A percentile compares a stretch with the other conserved stretches of the same genome.
These are phyloP conservation scores for Tricholoma furcatifolium DNA, from an alignment of 768 basidiomycete species.

Conservation along the genomic window DNA sequence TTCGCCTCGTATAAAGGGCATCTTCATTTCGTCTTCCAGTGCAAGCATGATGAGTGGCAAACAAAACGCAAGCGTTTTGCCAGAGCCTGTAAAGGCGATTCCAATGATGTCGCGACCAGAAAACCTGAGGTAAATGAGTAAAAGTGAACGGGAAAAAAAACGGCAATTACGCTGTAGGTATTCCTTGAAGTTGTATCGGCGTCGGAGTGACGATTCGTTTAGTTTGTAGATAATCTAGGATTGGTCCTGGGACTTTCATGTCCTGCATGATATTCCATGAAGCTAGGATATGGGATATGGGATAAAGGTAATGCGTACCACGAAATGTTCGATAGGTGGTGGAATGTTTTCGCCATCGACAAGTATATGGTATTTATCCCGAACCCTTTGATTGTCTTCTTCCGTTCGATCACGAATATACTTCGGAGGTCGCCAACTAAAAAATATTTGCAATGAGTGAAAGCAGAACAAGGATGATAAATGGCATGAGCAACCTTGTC, in stretches of 20 bases:
- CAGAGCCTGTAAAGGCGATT: slow-evolving; percentile 98
- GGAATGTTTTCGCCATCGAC: slow-evolving; percentile 94
- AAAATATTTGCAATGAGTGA: neutral
- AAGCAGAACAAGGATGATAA: neutral
- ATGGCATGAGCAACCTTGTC: slow-evolving; percentile 55
- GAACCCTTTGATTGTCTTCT: slow-evolving; percentile 69
- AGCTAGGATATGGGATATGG: slow-evolving; percentile 5
- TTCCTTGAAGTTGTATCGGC: slow-evolving; percentile 96
- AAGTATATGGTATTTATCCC: slow-evolving; percentile 92
- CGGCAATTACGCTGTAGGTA: slow-evolving; percentile 77
- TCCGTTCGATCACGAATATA: slow-evolving; percentile 73
- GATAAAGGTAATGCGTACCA: slow-evolving; percentile 37
- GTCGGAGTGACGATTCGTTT: slow-evolving; percentile 88
- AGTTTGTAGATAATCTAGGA: slow-evolving; percentile 78
- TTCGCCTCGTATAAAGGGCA: slow-evolving; percentile 90
- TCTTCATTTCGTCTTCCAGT: slow-evolving; percentile 87
- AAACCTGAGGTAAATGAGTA: slow-evolving; percentile 54
- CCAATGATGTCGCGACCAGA: slow-evolving; percentile 97
- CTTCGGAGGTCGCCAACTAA: slow-evolving; percentile 85
- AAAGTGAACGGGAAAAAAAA: neutral
- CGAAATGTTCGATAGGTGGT: slow-evolving; percentile 89
- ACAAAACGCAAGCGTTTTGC: slow-evolving; percentile 98
- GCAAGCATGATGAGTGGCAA: slow-evolving; percentile 97
- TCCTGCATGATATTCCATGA: slow-evolving; percentile 55
- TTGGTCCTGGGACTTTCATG: slow-evolving; percentile 94